Evolutionary conservation across 306 rosid genomes (phyloP).

Genomic region (Cucumis hystrix): DNA sequence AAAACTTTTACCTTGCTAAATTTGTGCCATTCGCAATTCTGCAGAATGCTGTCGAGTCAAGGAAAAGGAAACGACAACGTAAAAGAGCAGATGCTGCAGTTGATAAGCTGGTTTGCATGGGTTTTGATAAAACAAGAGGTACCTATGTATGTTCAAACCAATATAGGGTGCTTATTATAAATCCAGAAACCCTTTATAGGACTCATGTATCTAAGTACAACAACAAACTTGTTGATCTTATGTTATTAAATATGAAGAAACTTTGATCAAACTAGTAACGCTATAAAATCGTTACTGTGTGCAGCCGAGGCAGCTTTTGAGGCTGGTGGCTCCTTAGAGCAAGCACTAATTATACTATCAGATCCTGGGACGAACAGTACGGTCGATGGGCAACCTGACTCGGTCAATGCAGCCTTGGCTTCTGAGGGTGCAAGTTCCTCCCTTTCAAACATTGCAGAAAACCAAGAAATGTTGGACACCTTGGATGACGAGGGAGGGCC

Average conservation of each 20-base stretch:
- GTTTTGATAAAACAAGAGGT: constrained; percentile 82
- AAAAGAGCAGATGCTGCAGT: constrained; percentile 33
- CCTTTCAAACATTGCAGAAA: neutral
- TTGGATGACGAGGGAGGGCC: constrained; percentile 14
- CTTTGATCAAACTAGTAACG: neutral
- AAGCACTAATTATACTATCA: constrained; percentile 31
- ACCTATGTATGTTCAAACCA: neutral
- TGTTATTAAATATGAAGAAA: neutral
- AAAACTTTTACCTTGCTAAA: neutral
- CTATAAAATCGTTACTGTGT: constrained; percentile 14
- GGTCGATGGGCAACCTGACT: constrained; percentile 14
- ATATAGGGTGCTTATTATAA: neutral
- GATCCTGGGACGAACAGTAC: constrained; percentile 12
- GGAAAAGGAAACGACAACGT: constrained; percentile 48
- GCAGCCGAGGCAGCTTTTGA: constrained; percentile 55
- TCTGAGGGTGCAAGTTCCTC: constrained; percentile 19
- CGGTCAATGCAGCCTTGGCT: constrained; percentile 9
- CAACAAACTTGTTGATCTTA: neutral
- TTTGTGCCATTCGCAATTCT: constrained; percentile 23
- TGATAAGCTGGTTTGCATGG: constrained; percentile 48
- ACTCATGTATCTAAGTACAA: neutral
- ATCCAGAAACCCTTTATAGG: neutral
- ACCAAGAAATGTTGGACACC: neutral
- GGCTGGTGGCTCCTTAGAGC: constrained; percentile 36
- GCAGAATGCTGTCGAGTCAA: constrained; percentile 52